Conservation (phyloP, 75 land plant genomes). For the Pinus taeda region DNA sequence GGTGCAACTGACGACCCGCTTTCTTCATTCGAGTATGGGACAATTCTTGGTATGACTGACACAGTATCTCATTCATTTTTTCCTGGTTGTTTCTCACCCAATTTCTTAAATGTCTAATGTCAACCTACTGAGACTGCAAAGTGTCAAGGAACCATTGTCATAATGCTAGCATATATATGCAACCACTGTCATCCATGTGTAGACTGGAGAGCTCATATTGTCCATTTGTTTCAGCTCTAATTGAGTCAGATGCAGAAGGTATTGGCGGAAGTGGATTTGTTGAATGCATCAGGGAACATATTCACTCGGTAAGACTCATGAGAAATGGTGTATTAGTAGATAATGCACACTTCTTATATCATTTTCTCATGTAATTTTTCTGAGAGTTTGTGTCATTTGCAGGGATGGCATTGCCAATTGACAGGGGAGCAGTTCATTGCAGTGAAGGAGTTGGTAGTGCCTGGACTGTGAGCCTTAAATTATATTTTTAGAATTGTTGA, state of each 20-base stretch:
- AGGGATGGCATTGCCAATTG: slow-evolving; percentile 89
- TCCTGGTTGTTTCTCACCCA: not conserved
- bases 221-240: slow-evolving; percentile 64
- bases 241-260: slow-evolving; percentile 98
- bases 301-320: slow-evolving; percentile 59
- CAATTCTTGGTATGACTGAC: slow-evolving; percentile 74
- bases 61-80: not conserved
- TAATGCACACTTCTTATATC: not conserved
- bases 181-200: not conserved
- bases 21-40: slow-evolving; percentile 95
- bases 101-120: not conserved
- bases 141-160: not conserved
- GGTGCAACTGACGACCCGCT: slow-evolving; percentile 90
- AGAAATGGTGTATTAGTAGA: not conserved
- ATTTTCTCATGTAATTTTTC: not conserved
- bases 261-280: slow-evolving; percentile 99
- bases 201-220: not conserved
- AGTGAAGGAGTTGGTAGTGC: slow-evolving; percentile 88
- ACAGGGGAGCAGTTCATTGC: slow-evolving; percentile 95
- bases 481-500: not conserved
- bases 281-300: slow-evolving; percentile 96
- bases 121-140: not conserved
- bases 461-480: not conserved
- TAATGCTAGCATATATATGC: not conserved
- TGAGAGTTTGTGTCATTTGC: slow-evolving; percentile 4